phyloP scores from a whole-genome alignment of 2,329 filamentous ascomycete species.

The Aspergillus pseudonomiae region DNA sequence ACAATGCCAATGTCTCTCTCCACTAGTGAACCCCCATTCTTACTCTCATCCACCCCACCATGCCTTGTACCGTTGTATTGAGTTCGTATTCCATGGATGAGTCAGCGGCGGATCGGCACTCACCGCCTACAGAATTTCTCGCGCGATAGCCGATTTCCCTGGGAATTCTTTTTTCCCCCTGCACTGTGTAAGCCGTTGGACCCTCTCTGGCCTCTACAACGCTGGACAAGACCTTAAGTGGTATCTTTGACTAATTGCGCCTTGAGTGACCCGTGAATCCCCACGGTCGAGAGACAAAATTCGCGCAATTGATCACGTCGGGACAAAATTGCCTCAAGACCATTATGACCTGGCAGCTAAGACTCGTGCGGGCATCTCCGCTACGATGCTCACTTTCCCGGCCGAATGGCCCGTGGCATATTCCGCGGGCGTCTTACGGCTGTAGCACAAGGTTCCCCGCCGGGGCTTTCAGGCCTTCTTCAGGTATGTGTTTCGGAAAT shows the following conservation, averaged over 20 bases:
- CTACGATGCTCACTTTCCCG: constrained; percentile 32
- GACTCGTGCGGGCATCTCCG: constrained; percentile 37
- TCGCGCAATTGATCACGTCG: constrained; percentile 12
- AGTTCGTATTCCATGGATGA: not conserved
- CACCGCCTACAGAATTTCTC: constrained; percentile 1
- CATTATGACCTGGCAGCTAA: constrained; percentile 36
- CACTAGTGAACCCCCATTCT: not conserved
- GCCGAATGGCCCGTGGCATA: constrained; percentile 29
- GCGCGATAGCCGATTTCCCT: not conserved
- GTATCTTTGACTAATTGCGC: not conserved
- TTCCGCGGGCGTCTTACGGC: constrained; percentile 17
- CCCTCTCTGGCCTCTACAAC: not conserved
- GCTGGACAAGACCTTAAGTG: not conserved
- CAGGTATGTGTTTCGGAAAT: constrained; percentile 11
- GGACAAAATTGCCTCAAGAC: not conserved
- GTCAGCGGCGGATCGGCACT: not conserved
- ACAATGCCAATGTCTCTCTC: not conserved
- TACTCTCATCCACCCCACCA: not conserved
- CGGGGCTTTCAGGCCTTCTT: constrained; percentile 14
- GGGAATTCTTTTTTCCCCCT: not conserved
- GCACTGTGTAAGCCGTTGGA: not conserved
- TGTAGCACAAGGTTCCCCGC: constrained; percentile 17
- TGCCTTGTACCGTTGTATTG: not conserved
- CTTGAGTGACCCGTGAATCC: constrained; percentile 3
- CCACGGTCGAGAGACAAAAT: constrained; percentile 16